phyloP scores from a whole-genome alignment of 2,329 filamentous ascomycete genomes.

The Septoria petroselini region DNA sequence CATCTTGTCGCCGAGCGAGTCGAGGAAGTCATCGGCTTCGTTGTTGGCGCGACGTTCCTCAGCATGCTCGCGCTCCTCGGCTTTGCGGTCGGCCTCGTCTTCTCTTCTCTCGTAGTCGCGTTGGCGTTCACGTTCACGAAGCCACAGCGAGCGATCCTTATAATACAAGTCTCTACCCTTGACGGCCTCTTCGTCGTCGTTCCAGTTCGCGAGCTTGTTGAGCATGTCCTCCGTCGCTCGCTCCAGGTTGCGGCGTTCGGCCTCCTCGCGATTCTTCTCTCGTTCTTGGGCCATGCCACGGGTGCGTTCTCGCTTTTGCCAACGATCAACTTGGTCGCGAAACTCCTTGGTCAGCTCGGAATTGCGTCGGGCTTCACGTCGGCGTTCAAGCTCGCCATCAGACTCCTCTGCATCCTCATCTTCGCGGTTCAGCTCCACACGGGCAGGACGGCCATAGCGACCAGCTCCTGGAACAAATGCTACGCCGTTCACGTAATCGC shows the following conservation, averaged over 20 bases:
- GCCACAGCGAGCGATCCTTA: conserved; percentile 78
- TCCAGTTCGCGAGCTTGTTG: conserved; percentile 73
- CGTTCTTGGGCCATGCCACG: conserved; percentile 80
- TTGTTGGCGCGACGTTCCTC: conserved; percentile 65
- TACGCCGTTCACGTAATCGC: conserved; percentile 73
- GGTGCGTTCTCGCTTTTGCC: conserved; percentile 83
- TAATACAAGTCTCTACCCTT: conserved; percentile 88
- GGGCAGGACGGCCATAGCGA: conserved; percentile 43
- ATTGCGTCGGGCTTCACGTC: conserved; percentile 67
- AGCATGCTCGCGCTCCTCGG: conserved; percentile 71
- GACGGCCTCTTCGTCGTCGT: conserved; percentile 80
- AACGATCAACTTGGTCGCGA: conserved; percentile 80
- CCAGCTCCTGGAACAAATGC: conserved; percentile 73
- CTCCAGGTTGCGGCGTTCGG: conserved; percentile 65
- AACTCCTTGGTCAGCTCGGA: conserved; percentile 77
- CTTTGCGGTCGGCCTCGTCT: conserved; percentile 77
- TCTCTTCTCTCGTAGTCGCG: conserved; percentile 69
- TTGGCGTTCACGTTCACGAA: conserved; percentile 72
- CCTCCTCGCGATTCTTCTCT: conserved; percentile 74
- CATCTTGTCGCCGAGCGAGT: conserved; percentile 76
- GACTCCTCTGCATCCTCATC: conserved; percentile 85
- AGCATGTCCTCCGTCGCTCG: conserved; percentile 65
- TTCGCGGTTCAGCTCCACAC: conserved; percentile 59
- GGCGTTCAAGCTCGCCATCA: conserved; percentile 77
- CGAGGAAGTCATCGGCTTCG: conserved; percentile 87